Evolutionary conservation across 305 asterid species (phyloP).

Genomic region (Solanum hybrid): DNA sequence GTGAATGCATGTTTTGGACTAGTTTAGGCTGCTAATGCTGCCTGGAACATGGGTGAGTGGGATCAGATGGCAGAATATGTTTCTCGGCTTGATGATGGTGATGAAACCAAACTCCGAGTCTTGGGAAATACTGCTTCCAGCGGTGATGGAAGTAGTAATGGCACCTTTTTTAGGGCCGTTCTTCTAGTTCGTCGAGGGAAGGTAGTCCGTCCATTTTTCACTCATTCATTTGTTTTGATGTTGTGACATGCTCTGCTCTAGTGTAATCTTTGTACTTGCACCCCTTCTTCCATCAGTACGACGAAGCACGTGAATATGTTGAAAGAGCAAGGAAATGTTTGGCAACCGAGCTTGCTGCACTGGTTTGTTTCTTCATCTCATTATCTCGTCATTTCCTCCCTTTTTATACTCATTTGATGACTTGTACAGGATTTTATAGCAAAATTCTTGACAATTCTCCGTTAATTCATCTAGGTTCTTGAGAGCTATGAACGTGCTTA

Average conservation of each 20-base stretch:
- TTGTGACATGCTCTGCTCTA: not conserved
- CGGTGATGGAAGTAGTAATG: conserved; percentile 94
- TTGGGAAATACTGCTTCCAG: conserved; percentile 95
- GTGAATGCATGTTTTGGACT: conserved; percentile 9
- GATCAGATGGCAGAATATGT: conserved; percentile 99
- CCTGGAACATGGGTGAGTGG: conserved; percentile 99
- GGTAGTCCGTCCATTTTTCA: conserved; percentile 33
- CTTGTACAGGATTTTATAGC: not conserved
- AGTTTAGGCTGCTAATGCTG: conserved; percentile 89
- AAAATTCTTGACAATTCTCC: not conserved
- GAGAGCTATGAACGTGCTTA: conserved; percentile 99
- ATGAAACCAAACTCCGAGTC: conserved; percentile 84
- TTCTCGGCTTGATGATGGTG: conserved; percentile 95
- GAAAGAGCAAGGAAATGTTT: conserved; percentile 96
- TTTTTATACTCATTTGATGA: conserved; percentile 4
- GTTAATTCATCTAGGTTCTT: conserved; percentile 56
- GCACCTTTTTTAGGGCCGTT: conserved; percentile 88
- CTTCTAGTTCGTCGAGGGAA: conserved; percentile 85
- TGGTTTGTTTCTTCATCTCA: conserved; percentile 42
- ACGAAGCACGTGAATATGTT: conserved; percentile 90
- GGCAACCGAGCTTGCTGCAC: conserved; percentile 98
- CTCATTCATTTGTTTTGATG: conserved; percentile 6
- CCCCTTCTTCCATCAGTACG: conserved; percentile 50
- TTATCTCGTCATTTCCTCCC: not conserved
- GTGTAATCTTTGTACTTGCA: conserved; percentile 8